Conservation (phyloP, 2,329 filamentous ascomycete genomes). For the Diaporthe sp. region DNA sequence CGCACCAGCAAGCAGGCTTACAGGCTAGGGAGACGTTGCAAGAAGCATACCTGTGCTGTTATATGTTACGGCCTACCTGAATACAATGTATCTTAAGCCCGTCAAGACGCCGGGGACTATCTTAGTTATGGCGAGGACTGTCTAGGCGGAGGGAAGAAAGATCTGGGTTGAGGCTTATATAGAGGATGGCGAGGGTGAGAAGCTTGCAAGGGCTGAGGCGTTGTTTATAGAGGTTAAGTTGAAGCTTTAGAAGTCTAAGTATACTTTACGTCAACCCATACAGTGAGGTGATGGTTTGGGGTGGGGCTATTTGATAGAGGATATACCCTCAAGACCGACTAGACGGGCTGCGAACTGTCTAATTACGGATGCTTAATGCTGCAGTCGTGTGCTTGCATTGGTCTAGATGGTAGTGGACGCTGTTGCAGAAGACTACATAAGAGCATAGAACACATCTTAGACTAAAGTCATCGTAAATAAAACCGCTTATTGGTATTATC, state of each 20-base stretch:
- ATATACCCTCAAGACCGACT: background rate
- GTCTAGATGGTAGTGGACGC: background rate
- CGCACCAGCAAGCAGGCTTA: constrained; percentile 51
- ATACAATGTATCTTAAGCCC: constrained; percentile 63
- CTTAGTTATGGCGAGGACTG: constrained; percentile 55
- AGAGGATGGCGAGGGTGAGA: constrained; percentile 57
- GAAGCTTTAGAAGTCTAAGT: constrained; percentile 33
- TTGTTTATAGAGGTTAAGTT: constrained; percentile 54
- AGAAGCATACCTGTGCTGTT: constrained; percentile 38
- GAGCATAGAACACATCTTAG: background rate
- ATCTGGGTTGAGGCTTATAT: constrained; percentile 59
- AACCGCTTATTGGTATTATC: background rate
- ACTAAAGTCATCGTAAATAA: background rate
- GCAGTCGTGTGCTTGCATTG: no score
- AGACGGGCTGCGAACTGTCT: no score
- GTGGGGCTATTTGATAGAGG: background rate
- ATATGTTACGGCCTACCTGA: constrained; percentile 63
- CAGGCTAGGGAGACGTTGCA: constrained; percentile 30
- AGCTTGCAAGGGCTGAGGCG: constrained; percentile 63
- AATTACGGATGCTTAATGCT: no score
- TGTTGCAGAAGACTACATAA: no score
- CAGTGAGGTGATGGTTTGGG: no score
- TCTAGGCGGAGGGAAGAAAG: constrained; percentile 64
- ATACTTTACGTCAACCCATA: rapidly evolving
- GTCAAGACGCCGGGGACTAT: constrained; percentile 60